Base-by-base conservation (phyloP, 352 stramenopile genomes). In the Globisporangium alternatum region DNA sequence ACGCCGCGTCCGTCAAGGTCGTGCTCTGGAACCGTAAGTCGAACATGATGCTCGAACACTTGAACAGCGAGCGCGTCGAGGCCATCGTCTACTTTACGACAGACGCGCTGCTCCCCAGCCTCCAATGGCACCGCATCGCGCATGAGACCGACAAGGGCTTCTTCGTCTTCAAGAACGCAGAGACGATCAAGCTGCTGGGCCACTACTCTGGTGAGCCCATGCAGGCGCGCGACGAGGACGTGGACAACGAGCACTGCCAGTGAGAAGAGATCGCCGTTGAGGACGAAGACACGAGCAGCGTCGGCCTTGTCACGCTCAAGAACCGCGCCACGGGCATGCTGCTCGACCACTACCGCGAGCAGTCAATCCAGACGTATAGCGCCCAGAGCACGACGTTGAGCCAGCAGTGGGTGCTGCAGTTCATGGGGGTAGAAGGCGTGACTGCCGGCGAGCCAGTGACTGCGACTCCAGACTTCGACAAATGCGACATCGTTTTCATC, bases 331-430 rank as follows among this genome's bases (percentile, higher is more conserved):
- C 53, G 3, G 53, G 35, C 35, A 59, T 59, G 53, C 9, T 59
- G 33, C 53, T 59, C 33, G 51, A 63, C 33, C 56, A 62, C 28
- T 62, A 49, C 56, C 8, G 45, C 56, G 43, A 62, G 56, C 15
- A 43, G 28, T 62, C 56, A 17, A 54, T 62, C 30, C 28, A 62
- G 19, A 43, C 56, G 25, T 62, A 49, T n/a, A 54, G 28, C 22
- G 12, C n/a, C 4, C 25, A 55, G 48, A n/a, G 17, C 48, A 15
- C 1, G 7, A 9, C 3, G 25, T 25, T n/a, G 10, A 22, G 1
- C 12, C 25, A 55, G 25, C 48, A 55, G 9, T 55, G 48, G 48
- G 10, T 21, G 15, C 48, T 55, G 22, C 5, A 15, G 22, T 55
- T 25, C 22, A 4, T 28, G 1, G 8, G 31, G 7, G 8, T n/a